These are phyloP conservation scores for Pyrenochaeta sp. DNA, from an alignment of 2,329 filamentous ascomycete species.

Conservation along the genomic window DNA sequence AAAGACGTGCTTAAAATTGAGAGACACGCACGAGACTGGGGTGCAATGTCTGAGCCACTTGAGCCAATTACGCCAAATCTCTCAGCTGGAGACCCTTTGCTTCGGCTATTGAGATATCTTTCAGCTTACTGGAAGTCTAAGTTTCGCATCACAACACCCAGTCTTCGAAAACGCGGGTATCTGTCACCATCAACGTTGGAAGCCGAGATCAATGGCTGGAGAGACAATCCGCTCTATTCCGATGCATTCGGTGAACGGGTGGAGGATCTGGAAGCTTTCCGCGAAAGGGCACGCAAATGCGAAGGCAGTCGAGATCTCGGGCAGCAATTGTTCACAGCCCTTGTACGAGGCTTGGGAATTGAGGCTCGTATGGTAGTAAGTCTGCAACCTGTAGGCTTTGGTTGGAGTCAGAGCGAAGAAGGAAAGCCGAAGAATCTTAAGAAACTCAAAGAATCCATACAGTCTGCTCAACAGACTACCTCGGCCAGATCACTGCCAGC, in stretches of 20 bases:
- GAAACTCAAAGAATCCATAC: constrained; percentile 24
- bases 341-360: constrained; percentile 80
- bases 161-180: constrained; percentile 89
- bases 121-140: constrained; percentile 87
- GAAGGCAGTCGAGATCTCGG: constrained; percentile 87
- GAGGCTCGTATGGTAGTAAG: constrained; percentile 85
- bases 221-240: constrained; percentile 67
- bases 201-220: constrained; percentile 75
- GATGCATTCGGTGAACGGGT: constrained; percentile 80
- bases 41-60: constrained; percentile 70
- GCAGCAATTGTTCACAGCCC: constrained; percentile 86
- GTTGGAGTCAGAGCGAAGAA: constrained; percentile 88
- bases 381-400: constrained; percentile 86
- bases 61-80: constrained; percentile 77
- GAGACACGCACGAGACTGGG: constrained; percentile 72
- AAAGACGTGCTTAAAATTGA: constrained; percentile 53
- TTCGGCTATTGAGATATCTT: constrained; percentile 78
- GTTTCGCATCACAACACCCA: constrained; percentile 79
- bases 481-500: constrained; percentile 3
- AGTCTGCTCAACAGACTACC: not conserved
- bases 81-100: constrained; percentile 82
- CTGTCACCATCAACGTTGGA: constrained; percentile 78
- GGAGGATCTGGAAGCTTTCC: constrained; percentile 71
- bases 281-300: constrained; percentile 71
- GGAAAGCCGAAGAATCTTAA: constrained; percentile 62